Conservation (phyloP, 2,329 filamentous ascomycete species). For the Curvularia spicifera region DNA sequence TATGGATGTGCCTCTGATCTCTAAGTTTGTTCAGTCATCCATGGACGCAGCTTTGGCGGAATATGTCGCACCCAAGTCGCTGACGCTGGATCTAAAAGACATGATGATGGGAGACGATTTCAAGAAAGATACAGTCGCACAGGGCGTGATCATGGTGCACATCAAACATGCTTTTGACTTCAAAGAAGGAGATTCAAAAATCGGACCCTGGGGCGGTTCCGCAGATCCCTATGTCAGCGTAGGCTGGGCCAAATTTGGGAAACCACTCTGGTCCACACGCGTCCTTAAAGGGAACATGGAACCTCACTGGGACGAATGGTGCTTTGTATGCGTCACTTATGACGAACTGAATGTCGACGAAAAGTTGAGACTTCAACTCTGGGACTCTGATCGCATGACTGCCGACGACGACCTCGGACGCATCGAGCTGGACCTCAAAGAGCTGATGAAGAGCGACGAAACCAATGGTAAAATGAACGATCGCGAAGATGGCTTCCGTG, state of each 20-base stretch:
- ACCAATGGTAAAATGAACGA: slow-evolving; percentile 68
- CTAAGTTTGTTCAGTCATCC: slow-evolving; percentile 75
- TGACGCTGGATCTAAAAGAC: slow-evolving; percentile 76
- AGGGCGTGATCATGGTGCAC: slow-evolving; percentile 69
- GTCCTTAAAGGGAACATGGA: slow-evolving; percentile 70
- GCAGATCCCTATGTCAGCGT: slow-evolving; percentile 75
- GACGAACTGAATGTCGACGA: slow-evolving; percentile 76
- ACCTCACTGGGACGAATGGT: slow-evolving; percentile 74
- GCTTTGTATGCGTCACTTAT: slow-evolving; percentile 70
- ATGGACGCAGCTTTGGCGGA: slow-evolving; percentile 76
- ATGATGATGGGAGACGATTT: slow-evolving; percentile 80
- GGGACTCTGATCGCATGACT: slow-evolving; percentile 75
- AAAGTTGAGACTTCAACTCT: slow-evolving; percentile 71
- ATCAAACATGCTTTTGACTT: slow-evolving; percentile 73
- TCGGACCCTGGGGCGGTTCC: slow-evolving; percentile 66
- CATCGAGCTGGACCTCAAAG: slow-evolving; percentile 71
- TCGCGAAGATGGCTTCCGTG: slow-evolving; percentile 69
- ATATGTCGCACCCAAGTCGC: slow-evolving; percentile 77
- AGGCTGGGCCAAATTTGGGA: slow-evolving; percentile 79
- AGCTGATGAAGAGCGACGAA: slow-evolving; percentile 65
- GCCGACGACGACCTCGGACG: slow-evolving; percentile 77
- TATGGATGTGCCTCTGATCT: slow-evolving; percentile 77
- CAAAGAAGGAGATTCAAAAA: slow-evolving; percentile 70
- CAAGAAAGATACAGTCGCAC: slow-evolving; percentile 73
- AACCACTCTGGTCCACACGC: slow-evolving; percentile 69